phyloP scores from a whole-genome alignment of 257 asterid species.

The Solanum pennellii region DNA sequence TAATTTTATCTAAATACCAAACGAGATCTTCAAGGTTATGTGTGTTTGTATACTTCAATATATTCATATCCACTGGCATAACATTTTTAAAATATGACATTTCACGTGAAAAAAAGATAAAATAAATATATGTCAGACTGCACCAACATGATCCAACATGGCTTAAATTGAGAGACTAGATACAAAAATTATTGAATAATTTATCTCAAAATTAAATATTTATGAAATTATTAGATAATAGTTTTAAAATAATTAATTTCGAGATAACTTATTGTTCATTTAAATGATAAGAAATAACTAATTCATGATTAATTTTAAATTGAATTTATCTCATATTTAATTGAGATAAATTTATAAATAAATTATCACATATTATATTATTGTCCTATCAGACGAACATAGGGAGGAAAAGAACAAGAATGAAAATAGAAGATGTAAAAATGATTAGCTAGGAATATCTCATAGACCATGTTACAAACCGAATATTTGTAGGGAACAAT shows the following conservation, averaged over 20 bases:
- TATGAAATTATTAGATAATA: not conserved
- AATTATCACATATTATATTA: rapidly evolving
- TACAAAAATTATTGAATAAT: rapidly evolving
- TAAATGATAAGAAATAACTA: not conserved
- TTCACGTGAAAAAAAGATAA: not conserved
- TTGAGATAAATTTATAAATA: not conserved
- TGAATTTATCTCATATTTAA: not conserved
- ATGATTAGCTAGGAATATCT: not conserved
- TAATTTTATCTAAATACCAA: not conserved
- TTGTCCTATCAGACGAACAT: rapidly evolving
- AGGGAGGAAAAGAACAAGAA: not conserved
- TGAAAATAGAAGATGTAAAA: not conserved
- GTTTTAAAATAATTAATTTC: not conserved
- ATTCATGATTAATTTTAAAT: not conserved
- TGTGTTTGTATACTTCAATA: not conserved
- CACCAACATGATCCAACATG: not conserved
- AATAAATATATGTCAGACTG: not conserved
- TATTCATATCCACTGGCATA: not conserved
- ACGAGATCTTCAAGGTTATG: not conserved
- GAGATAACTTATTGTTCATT: rapidly evolving
- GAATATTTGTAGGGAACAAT: not conserved
- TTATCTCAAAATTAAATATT: not conserved
- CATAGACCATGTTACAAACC: not conserved
- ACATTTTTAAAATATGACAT: not conserved
- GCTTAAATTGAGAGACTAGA: not conserved